Conservation (phyloP, 2,329 filamentous ascomycete genomes). For the Colletotrichum lupini region DNA sequence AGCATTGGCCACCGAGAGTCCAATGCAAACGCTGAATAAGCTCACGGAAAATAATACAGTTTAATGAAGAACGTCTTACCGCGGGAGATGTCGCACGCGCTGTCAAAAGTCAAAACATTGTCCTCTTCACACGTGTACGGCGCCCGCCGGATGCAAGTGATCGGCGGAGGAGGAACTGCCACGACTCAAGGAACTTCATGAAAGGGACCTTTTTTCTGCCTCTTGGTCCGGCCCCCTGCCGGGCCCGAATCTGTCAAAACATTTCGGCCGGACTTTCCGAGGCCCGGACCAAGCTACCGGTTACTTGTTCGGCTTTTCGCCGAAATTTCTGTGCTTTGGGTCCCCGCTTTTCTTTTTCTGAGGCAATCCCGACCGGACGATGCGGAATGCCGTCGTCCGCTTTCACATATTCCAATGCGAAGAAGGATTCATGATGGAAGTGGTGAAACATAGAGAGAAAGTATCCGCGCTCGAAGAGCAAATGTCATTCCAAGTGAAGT, state of each 20-base stretch:
- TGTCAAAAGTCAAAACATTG: neutral
- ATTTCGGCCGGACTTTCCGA: neutral
- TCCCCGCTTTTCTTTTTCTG: neutral
- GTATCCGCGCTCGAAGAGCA: too few species aligned
- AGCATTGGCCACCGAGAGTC: neutral
- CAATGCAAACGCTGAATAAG: constrained; percentile 5
- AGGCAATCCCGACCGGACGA: neutral
- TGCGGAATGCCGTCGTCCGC: neutral
- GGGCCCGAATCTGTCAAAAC: neutral
- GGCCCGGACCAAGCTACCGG: neutral
- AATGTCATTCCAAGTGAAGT: too few species aligned
- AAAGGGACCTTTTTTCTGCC: neutral
- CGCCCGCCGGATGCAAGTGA: neutral
- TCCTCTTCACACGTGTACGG: neutral
- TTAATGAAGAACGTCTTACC: neutral
- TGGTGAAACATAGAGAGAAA: too few species aligned
- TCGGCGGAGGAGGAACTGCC: neutral
- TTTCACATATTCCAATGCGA: neutral
- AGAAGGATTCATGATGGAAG: too few species aligned
- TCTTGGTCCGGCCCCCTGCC: too few species aligned
- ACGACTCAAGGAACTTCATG: too few species aligned
- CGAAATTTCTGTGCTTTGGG: neutral
- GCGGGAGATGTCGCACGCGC: neutral
- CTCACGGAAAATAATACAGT: neutral
- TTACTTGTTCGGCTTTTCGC: neutral